phyloP scores from a whole-genome alignment of 176 grass and related monocot species.

The Oryza coarctata region DNA sequence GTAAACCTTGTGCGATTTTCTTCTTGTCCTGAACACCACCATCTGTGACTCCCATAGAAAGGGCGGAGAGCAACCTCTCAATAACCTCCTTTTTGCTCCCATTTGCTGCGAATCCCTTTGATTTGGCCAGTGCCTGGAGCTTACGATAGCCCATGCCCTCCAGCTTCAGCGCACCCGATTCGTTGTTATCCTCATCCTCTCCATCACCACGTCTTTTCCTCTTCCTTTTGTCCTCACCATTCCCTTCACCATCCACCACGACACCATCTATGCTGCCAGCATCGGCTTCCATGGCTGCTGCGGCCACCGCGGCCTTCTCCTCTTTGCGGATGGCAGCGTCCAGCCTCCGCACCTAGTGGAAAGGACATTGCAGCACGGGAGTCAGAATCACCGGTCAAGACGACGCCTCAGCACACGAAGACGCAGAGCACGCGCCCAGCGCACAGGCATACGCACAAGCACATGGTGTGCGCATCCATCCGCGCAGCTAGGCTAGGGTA shows the following conservation, averaged over 20 bases:
- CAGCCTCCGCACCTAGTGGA: conserved; percentile 52
- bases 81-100: conserved; percentile 61
- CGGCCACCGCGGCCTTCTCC: conserved; percentile 20
- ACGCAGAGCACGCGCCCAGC: neutral
- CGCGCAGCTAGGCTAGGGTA: neutral
- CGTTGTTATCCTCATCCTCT: conserved; percentile 11
- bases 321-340: conserved; percentile 55
- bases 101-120: conserved; percentile 45
- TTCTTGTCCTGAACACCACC: conserved; percentile 35
- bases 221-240: conserved; percentile 7
- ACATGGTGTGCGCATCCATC: neutral
- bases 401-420: neutral
- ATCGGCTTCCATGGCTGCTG: neutral
- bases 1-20: conserved; percentile 27
- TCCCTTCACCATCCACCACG: neutral
- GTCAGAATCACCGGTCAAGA: neutral
- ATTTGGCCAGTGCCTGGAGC: conserved; percentile 59
- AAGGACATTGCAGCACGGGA: neutral
- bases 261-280: neutral
- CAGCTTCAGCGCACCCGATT: conserved; percentile 45
- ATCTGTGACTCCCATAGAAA: conserved; percentile 24
- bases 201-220: conserved; percentile 14
- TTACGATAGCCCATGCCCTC: conserved; percentile 58
- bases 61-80: conserved; percentile 44
- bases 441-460: neutral